Conservation (phyloP, 2,329 filamentous ascomycete species). For the Teratosphaeria epicoccoides region DNA sequence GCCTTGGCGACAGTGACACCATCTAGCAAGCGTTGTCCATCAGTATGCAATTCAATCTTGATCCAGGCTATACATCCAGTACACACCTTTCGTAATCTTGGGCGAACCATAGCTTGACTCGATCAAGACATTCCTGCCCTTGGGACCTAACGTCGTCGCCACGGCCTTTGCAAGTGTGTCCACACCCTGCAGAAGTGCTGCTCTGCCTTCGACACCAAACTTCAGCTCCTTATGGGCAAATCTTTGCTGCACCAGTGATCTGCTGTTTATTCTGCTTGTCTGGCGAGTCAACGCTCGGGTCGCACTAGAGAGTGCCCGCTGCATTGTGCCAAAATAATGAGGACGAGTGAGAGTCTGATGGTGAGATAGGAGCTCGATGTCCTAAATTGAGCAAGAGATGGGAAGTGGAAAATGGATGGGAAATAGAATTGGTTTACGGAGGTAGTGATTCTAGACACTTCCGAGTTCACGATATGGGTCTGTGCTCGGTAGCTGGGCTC, state of each 20-base stretch:
- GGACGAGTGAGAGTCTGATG: background rate
- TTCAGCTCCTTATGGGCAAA: conserved; percentile 99
- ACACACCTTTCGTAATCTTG: conserved; percentile 96
- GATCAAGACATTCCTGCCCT: conserved; percentile 96
- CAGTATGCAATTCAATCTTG: background rate
- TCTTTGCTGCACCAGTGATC: conserved; percentile 72
- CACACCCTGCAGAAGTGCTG: conserved; percentile 80
- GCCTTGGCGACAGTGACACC: conserved; percentile 56
- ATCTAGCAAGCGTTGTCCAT: conserved; percentile 25
- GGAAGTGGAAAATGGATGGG: background rate
- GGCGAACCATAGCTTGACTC: conserved; percentile 97
- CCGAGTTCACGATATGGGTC: background rate
- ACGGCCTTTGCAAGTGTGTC: conserved; percentile 96
- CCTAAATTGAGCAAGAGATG: background rate
- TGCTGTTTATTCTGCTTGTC: conserved; percentile 41
- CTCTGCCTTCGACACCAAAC: conserved; percentile 91
- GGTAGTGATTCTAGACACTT: background rate
- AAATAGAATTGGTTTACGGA: background rate
- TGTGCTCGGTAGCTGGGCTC: background rate
- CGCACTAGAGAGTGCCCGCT: conserved; percentile 80
- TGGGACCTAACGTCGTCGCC: conserved; percentile 89
- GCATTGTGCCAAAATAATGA: conserved; percentile 48
- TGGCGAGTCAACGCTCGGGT: conserved; percentile 71
- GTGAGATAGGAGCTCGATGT: background rate
- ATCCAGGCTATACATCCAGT: background rate